A percentile compares a stretch with the other conserved stretches of the same genome.
These are phyloP conservation scores for Dipodascus albidus DNA, from an alignment of 805 yeast genomes.

Conservation along the genomic window DNA sequence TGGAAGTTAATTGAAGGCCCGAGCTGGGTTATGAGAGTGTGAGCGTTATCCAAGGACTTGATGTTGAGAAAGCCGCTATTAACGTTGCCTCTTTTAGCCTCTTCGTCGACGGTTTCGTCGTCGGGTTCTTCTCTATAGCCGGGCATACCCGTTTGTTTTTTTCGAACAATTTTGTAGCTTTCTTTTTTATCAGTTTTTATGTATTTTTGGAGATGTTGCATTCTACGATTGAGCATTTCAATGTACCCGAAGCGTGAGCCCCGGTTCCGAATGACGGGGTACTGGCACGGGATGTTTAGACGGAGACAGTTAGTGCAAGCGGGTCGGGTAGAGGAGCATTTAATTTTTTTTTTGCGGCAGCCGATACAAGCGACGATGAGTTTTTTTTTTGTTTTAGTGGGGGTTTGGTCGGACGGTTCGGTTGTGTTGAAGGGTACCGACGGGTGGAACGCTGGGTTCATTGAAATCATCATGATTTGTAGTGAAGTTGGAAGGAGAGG, in stretches of 20 bases:
- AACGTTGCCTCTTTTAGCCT: not conserved
- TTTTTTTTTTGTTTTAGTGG: conserved; percentile 13
- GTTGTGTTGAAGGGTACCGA: not conserved
- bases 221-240: conserved; percentile 20
- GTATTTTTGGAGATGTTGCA: conserved; percentile 13
- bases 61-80: not conserved
- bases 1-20: not conserved
- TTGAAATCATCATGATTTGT: no score
- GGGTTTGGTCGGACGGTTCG: not conserved
- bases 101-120: not conserved
- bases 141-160: not conserved
- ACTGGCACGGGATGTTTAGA: conserved; percentile 24
- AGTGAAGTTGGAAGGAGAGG: not conserved
- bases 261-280: conserved; percentile 25
- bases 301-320: conserved; percentile 28
- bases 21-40: conserved; percentile 4
- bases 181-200: conserved; percentile 3
- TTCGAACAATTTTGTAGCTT: not conserved
- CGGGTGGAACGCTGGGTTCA: not conserved
- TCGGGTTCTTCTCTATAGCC: not conserved
- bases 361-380: conserved; percentile 26
- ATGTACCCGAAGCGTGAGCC: conserved; percentile 28
- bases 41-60: conserved; percentile 6
- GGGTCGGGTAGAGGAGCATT: conserved; percentile 27
- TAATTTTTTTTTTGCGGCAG: conserved; percentile 27